Conservation (phyloP, 352 stramenopile genomes). For the Poterioochromonas sp. region DNA sequence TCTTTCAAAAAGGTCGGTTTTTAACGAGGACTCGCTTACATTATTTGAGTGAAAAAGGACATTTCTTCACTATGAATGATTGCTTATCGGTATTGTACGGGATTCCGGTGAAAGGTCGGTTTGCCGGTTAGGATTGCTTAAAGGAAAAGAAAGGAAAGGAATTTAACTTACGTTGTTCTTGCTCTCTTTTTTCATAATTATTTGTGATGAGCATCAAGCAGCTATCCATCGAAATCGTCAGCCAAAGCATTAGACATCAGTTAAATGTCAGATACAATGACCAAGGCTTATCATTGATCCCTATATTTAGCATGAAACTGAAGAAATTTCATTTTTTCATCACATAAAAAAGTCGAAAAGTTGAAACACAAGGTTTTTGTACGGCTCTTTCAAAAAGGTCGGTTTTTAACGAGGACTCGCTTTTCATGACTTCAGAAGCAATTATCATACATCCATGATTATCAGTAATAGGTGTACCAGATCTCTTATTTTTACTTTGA, state of each 20-base stretch:
- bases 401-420: too few relatives aligned
- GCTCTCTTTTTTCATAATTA: slow-evolving; percentile 13
- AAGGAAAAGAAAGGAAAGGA: slow-evolving; percentile 7
- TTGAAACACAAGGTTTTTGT: too few relatives aligned
- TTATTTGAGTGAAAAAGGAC: too few relatives aligned
- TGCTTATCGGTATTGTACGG: too few relatives aligned
- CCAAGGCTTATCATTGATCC: slow-evolving; percentile 8
- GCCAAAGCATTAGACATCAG: slow-evolving; percentile 11
- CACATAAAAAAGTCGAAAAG: too few relatives aligned
- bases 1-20: too few relatives aligned
- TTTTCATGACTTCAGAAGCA: not conserved
- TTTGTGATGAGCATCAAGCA: slow-evolving; percentile 10
- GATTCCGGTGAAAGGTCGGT: too few relatives aligned
- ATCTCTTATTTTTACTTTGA: slow-evolving; percentile 7
- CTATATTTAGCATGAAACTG: not conserved
- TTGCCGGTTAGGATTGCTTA: too few relatives aligned
- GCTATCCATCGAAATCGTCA: slow-evolving; percentile 4
- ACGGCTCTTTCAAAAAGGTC: too few relatives aligned
- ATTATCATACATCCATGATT: slow-evolving; percentile 12
- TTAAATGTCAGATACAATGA: slow-evolving; percentile 13
- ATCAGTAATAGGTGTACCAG: slow-evolving; percentile 6
- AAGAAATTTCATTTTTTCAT: not conserved
- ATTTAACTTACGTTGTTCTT: slow-evolving; percentile 16
- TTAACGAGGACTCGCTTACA: too few relatives aligned
- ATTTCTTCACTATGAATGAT: too few relatives aligned